phyloP scores from a whole-genome alignment of 257 asterid genomes.

The Solanum chmielewskii region DNA sequence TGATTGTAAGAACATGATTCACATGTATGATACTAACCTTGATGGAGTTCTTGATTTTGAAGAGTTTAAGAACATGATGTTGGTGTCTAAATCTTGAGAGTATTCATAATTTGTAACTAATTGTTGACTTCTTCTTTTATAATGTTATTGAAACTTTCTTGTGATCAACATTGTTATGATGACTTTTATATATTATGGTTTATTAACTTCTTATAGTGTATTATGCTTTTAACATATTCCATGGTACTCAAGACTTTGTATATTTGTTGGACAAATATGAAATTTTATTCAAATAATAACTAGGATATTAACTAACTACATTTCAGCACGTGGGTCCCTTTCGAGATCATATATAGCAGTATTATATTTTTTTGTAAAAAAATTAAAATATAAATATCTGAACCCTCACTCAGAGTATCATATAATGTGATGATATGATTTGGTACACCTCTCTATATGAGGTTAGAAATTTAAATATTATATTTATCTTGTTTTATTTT shows the following conservation, averaged over 20 bases:
- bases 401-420: no score
- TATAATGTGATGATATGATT: no score
- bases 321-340: neutral
- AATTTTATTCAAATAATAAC: neutral
- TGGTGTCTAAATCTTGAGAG: neutral
- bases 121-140: neutral
- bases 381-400: no score
- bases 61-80: constrained; percentile 59
- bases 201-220: neutral
- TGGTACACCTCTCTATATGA: no score
- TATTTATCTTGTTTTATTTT: no score
- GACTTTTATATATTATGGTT: neutral
- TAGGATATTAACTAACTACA: neutral
- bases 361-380: no score
- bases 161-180: neutral
- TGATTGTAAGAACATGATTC: constrained; percentile 36
- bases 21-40: constrained; percentile 31
- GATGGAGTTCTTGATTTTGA: constrained; percentile 59
- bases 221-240: neutral
- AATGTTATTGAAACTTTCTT: neutral
- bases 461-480: no score
- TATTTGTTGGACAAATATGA: neutral
- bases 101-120: neutral
- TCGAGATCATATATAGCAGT: no score
- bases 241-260: neutral